Evolutionary conservation across 2,329 filamentous ascomycete genomes (phyloP).

Genomic region (Coniosporium tulheliwenetii): DNA sequence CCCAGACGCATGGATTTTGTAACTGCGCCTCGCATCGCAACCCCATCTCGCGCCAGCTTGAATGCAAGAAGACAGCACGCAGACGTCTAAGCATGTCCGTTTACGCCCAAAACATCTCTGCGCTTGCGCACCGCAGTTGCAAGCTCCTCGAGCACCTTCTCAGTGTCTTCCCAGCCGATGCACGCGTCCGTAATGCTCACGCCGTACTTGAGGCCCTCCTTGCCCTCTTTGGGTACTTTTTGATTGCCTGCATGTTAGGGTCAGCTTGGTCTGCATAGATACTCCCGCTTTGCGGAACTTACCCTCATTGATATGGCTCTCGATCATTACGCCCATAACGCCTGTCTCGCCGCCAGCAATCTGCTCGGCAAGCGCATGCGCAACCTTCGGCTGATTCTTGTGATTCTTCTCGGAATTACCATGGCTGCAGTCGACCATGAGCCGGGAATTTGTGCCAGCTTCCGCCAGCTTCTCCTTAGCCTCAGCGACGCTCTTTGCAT

Average conservation of each 20-base stretch:
- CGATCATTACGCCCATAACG: slow-evolving; percentile 98
- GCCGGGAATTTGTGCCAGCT: slow-evolving; percentile 54
- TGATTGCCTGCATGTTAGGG: slow-evolving; percentile 47
- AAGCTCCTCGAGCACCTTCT: slow-evolving; percentile 58
- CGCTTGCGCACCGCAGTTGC: slow-evolving; percentile 67
- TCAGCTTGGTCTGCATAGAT: slow-evolving; percentile 1
- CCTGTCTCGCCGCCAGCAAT: slow-evolving; percentile 67
- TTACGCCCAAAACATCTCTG: slow-evolving; percentile 31
- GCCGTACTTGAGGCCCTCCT: slow-evolving; percentile 73
- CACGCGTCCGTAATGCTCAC: slow-evolving; percentile 97
- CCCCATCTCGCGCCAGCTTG: too few species aligned
- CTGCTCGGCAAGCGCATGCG: slow-evolving; percentile 65
- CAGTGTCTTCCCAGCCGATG: slow-evolving; percentile 86
- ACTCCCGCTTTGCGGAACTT: slow-evolving; percentile 12
- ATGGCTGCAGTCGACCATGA: slow-evolving; percentile 98
- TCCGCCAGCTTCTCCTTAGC: slow-evolving; percentile 66
- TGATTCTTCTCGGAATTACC: slow-evolving; percentile 94
- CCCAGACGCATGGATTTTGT: too few species aligned
- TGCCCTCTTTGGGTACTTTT: slow-evolving; percentile 80
- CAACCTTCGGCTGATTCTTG: slow-evolving; percentile 93
- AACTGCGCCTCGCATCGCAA: too few species aligned
- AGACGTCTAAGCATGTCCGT: slow-evolving; percentile 3
- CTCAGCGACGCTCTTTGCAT: slow-evolving; percentile 66
- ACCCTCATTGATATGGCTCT: slow-evolving; percentile 94
- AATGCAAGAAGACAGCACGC: too few species aligned